Evolutionary conservation across 2,329 filamentous ascomycete genomes (phyloP).

Genomic region (Cercospora sp.): DNA sequence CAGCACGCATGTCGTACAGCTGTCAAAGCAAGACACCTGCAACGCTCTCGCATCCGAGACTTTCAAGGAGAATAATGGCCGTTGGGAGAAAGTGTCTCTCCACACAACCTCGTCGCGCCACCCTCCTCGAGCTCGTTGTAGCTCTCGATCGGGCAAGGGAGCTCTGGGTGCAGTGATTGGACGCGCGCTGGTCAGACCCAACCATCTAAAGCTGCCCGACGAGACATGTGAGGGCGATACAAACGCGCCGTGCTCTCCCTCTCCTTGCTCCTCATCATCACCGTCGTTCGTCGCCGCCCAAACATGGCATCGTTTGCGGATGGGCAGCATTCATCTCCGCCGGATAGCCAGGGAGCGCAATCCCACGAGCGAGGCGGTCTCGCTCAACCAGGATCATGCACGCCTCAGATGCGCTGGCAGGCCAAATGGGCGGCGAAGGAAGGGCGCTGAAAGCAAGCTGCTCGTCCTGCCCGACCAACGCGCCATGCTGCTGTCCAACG

Average conservation of each 20-base stretch:
- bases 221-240: neutral
- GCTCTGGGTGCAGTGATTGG: slow-evolving; percentile 1
- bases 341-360: neutral
- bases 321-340: slow-evolving; percentile 4
- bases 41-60: slow-evolving; percentile 1
- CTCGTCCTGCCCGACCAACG: neutral
- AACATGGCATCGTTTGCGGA: neutral
- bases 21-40: slow-evolving; percentile 4
- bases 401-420: slow-evolving; percentile 9
- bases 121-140: neutral
- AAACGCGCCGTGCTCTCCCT: neutral
- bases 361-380: neutral
- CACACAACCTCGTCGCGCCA: neutral
- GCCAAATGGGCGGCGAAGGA: neutral
- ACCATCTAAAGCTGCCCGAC: slow-evolving; percentile 1
- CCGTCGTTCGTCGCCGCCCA: neutral
- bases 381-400: slow-evolving; percentile 7
- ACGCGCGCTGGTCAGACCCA: neutral
- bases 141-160: slow-evolving; percentile 2
- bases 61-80: neutral
- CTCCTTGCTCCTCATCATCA: neutral
- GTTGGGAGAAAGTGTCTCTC: neutral
- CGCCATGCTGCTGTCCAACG: neutral
- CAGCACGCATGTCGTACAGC: slow-evolving; percentile 4
- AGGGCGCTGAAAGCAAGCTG: neutral